Conservation (phyloP, 495 filamentous ascomycete genomes). For the Penicillium bovifimosum region DNA sequence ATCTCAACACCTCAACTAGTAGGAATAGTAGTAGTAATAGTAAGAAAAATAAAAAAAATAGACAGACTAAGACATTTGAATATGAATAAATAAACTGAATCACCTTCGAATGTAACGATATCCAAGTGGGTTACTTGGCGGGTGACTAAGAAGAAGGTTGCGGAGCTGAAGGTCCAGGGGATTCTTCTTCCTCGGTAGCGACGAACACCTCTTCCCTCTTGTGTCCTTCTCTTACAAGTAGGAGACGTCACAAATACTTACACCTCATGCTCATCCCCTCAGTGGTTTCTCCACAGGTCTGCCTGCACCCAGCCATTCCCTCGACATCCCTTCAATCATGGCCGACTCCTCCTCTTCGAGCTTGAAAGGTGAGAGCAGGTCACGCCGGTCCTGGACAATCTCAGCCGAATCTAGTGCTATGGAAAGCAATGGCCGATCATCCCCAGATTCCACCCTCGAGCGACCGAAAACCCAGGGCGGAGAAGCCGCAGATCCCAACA, state of each 20-base stretch:
- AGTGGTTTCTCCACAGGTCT: background rate
- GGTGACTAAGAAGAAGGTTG: slow-evolving; percentile 4
- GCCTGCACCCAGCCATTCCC: slow-evolving; percentile 3
- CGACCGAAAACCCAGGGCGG: slow-evolving; percentile 39
- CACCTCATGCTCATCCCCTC: background rate
- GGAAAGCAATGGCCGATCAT: slow-evolving; percentile 40
- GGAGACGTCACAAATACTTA: background rate
- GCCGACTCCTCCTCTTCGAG: slow-evolving; percentile 31
- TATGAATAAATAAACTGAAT: background rate
- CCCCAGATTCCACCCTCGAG: slow-evolving; percentile 39
- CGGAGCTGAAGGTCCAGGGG: slow-evolving; percentile 1
- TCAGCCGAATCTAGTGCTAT: slow-evolving; percentile 32
- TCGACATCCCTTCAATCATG: slow-evolving; percentile 19
- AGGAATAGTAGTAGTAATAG: background rate
- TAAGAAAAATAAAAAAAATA: background rate
- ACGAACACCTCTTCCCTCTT: background rate
- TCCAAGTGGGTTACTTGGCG: background rate
- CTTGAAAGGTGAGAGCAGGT: slow-evolving; percentile 18
- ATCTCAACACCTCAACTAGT: too few relatives aligned
- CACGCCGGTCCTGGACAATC: slow-evolving; percentile 29
- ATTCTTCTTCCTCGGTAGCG: background rate
- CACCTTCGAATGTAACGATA: background rate
- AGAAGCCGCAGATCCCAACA: slow-evolving; percentile 32
- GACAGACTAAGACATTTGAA: background rate
- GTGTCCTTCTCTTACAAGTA: background rate